These are phyloP conservation scores for Komagataella pseudopastoris DNA, from an alignment of 805 yeast genomes.

Conservation along the genomic window DNA sequence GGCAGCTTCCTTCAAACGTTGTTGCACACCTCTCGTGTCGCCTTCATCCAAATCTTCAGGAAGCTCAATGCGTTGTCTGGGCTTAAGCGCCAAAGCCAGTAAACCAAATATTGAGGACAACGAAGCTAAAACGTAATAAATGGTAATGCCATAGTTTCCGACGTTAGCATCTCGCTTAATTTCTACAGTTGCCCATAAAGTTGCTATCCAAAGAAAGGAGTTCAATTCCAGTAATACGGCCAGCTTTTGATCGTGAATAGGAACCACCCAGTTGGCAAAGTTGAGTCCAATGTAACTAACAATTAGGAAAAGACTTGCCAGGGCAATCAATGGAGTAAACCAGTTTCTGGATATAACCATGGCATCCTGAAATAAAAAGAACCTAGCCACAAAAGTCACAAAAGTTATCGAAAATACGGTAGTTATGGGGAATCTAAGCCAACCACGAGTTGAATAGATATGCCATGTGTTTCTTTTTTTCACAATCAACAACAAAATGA, in stretches of 20 bases:
- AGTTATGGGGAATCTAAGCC: slow-evolving; percentile 49
- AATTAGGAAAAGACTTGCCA: slow-evolving; percentile 33
- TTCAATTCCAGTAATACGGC: slow-evolving; percentile 41
- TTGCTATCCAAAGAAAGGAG: slow-evolving; percentile 39
- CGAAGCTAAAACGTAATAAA: slow-evolving; percentile 32
- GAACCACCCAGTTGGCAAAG: slow-evolving; percentile 25
- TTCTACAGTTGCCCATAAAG: slow-evolving; percentile 36
- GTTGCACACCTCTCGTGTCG: slow-evolving; percentile 1
- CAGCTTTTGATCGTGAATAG: slow-evolving; percentile 48
- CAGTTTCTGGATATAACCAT: slow-evolving; percentile 37
- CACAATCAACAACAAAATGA: slow-evolving; percentile 32
- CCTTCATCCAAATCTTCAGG: neutral
- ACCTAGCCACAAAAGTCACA: slow-evolving; percentile 21
- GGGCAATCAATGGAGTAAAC: slow-evolving; percentile 32
- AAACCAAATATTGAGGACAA: slow-evolving; percentile 38
- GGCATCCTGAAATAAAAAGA: slow-evolving; percentile 31
- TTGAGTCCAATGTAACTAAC: slow-evolving; percentile 45
- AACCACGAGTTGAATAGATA: slow-evolving; percentile 25
- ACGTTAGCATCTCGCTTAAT: slow-evolving; percentile 33
- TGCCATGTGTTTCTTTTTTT: slow-evolving; percentile 34
- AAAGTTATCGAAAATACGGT: slow-evolving; percentile 27
- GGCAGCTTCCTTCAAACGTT: slow-evolving; percentile 15
- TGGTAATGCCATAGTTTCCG: slow-evolving; percentile 36
- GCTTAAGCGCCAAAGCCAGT: slow-evolving; percentile 26
- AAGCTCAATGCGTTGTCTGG: slow-evolving; percentile 3